phyloP scores from a whole-genome alignment of 2,329 filamentous ascomycete genomes.

The Penicillium sp. region DNA sequence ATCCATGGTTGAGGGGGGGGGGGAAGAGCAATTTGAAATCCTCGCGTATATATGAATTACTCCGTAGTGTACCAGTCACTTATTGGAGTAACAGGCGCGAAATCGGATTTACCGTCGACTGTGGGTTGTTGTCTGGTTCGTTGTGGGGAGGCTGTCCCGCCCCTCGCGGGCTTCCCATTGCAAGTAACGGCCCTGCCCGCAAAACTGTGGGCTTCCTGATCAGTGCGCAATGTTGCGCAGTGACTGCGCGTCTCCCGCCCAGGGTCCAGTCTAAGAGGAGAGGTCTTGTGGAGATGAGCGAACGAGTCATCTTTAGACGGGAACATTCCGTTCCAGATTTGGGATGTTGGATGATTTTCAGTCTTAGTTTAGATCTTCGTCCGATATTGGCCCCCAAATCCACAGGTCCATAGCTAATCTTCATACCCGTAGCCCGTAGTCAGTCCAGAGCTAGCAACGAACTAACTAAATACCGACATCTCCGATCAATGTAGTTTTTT shows the following conservation, averaged over 20 bases:
- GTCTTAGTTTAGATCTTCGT: conserved; percentile 1
- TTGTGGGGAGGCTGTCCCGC: conserved; percentile 17
- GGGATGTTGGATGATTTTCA: not conserved
- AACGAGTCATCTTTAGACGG: not conserved
- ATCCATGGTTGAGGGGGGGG: conserved; percentile 6
- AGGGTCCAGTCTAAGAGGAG: conserved; percentile 7
- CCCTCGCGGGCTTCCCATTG: not conserved
- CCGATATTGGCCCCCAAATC: not conserved
- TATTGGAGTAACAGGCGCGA: not conserved
- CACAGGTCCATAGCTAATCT: not conserved
- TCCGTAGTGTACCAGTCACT: not conserved
- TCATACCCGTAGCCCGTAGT: not conserved
- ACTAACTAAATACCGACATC: not conserved
- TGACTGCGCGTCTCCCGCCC: conserved; percentile 8
- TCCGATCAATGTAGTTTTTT: not conserved
- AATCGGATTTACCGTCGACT: not conserved
- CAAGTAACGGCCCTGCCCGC: not conserved
- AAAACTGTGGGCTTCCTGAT: conserved; percentile 1
- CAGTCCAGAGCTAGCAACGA: not conserved
- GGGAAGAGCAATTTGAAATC: not conserved
- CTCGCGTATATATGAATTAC: not conserved
- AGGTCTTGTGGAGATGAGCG: not conserved
- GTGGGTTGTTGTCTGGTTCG: not conserved
- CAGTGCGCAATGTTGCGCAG: conserved; percentile 9
- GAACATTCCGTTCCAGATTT: not conserved